phyloP scores from a whole-genome alignment of 1,284 basidiomycete genomes.

The Tylopilus orsonianus region DNA sequence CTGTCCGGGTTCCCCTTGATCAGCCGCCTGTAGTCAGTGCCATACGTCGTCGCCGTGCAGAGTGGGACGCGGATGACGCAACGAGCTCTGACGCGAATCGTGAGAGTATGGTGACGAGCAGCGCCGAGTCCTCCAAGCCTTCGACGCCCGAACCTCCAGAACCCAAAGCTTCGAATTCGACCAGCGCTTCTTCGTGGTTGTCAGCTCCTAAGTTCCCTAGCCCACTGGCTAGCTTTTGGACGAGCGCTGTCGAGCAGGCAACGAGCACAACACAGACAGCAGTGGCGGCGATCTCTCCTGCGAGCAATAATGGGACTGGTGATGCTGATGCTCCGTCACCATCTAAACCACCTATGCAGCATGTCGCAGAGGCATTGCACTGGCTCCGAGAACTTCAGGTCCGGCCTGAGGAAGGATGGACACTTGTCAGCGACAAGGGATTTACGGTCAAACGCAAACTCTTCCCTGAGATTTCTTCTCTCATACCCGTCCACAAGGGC shows the following conservation, averaged over 20 bases:
- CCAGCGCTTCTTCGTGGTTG: constrained; percentile 38
- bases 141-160: constrained; percentile 23
- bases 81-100: constrained; percentile 12
- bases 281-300: constrained; percentile 68
- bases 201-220: constrained; percentile 64
- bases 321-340: constrained; percentile 47
- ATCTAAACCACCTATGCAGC: constrained; percentile 69
- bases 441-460: constrained; percentile 77
- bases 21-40: constrained; percentile 81
- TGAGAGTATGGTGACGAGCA: constrained; percentile 23
- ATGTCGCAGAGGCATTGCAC: constrained; percentile 75
- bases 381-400: constrained; percentile 78
- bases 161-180: constrained; percentile 6
- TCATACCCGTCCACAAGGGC: constrained; percentile 84
- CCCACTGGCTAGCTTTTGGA: constrained; percentile 72
- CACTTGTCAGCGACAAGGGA: constrained; percentile 77
- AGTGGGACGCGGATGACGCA: constrained; percentile 54
- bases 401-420: constrained; percentile 72
- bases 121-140: constrained; percentile 29
- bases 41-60: constrained; percentile 64
- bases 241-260: constrained; percentile 72
- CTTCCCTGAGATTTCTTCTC: constrained; percentile 75
- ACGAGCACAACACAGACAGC: constrained; percentile 69
- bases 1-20: constrained; percentile 86
- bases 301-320: constrained; percentile 35